These are phyloP conservation scores for Skeletonema tropicum DNA, from an alignment of 108 stramenopile genomes.

Conservation along the genomic window DNA sequence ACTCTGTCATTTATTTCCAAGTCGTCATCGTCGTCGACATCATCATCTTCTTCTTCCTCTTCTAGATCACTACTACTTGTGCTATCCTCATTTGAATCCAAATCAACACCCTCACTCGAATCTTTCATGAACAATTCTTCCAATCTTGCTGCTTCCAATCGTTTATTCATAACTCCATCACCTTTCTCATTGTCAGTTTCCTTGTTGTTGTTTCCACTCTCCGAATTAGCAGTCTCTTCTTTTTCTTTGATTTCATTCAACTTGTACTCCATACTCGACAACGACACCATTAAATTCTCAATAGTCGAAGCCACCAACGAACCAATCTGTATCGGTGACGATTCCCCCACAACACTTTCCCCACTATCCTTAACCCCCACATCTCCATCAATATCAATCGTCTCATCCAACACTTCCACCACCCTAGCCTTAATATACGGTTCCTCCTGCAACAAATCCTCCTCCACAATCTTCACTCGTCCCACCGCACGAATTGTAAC, in stretches of 20 bases:
- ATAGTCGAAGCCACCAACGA: constrained; percentile 62
- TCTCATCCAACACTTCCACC: constrained; percentile 59
- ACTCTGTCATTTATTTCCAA: constrained; percentile 21
- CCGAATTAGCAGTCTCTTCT: neutral
- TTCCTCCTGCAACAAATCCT: constrained; percentile 58
- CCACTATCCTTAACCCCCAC: constrained; percentile 28
- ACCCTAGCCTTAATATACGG: constrained; percentile 72
- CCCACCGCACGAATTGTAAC: constrained; percentile 75
- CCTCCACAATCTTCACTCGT: constrained; percentile 55
- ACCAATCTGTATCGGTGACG: constrained; percentile 47
- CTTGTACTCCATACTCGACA: constrained; percentile 65
- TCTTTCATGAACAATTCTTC: constrained; percentile 45
- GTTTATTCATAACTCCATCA: constrained; percentile 31
- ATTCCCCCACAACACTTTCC: constrained; percentile 5
- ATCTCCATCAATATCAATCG: constrained; percentile 9
- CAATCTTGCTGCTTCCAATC: constrained; percentile 16
- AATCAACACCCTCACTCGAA: constrained; percentile 32
- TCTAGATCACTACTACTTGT: constrained; percentile 16
- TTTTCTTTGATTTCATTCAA: constrained; percentile 25
- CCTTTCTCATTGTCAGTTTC: neutral
- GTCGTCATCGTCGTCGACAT: constrained; percentile 29
- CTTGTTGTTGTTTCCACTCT: constrained; percentile 2
- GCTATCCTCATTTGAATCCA: neutral
- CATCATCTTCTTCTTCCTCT: constrained; percentile 28
- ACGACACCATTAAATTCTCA: constrained; percentile 53